These are phyloP conservation scores for Myxozyma lipomycoides DNA, from an alignment of 805 yeast species.

Conservation along the genomic window DNA sequence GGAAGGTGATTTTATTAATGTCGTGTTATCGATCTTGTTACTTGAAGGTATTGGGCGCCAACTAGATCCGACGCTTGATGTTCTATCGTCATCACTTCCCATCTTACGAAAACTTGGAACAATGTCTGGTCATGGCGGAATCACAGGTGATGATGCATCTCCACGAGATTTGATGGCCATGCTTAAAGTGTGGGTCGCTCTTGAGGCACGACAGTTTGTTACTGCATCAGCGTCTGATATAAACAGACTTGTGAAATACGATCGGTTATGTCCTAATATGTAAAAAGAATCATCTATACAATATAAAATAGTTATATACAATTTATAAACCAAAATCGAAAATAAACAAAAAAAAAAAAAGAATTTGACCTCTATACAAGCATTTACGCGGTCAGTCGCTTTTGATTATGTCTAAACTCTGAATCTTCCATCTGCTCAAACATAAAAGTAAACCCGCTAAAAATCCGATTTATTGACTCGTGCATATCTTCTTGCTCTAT, in stretches of 20 bases:
- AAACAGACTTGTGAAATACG: conserved; percentile 53
- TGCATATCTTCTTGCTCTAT: not conserved
- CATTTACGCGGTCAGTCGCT: too few species aligned
- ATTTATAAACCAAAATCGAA: too few species aligned
- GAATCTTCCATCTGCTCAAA: conserved; percentile 7
- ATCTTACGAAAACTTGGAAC: conserved; percentile 77
- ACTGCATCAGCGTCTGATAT: conserved; percentile 72
- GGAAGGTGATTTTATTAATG: conserved; percentile 96
- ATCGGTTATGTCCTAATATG: conserved; percentile 58
- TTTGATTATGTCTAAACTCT: too few species aligned
- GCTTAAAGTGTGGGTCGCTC: conserved; percentile 86
- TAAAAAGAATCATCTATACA: conserved; percentile 1
- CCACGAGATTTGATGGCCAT: conserved; percentile 53
- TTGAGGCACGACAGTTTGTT: conserved; percentile 84
- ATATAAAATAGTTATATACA: not conserved
- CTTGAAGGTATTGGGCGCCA: conserved; percentile 95
- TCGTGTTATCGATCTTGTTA: conserved; percentile 85
- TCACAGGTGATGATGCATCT: conserved; percentile 27
- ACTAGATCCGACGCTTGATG: conserved; percentile 85
- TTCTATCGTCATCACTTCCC: conserved; percentile 85
- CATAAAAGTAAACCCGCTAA: conserved; percentile 9
- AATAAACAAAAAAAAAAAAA: not conserved
- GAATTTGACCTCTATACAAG: not conserved
- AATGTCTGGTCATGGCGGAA: conserved; percentile 44
- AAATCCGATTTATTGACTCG: not conserved